Evolutionary conservation across 2,329 filamentous ascomycete genomes (phyloP).

Genomic region (Talaromyces amestolkiae): DNA sequence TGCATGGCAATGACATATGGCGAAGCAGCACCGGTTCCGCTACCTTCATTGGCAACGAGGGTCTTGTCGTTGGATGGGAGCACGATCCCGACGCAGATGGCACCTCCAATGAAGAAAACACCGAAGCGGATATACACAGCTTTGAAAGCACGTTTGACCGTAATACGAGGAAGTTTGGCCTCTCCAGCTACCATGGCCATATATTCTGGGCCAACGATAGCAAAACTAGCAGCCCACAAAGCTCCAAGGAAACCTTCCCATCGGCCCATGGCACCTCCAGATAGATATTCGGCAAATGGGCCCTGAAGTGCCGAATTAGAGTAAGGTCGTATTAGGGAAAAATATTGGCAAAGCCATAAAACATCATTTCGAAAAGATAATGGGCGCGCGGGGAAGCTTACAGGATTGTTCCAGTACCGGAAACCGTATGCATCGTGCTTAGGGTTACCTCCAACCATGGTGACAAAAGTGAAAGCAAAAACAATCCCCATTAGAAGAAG

Average conservation of each 20-base stretch:
- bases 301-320: conserved; percentile 40
- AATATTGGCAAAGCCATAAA: not conserved
- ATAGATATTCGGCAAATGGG: conserved; percentile 64
- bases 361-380: not conserved
- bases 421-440: conserved; percentile 59
- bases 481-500: conserved; percentile 55
- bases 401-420: conserved; percentile 61
- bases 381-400: conserved; percentile 51
- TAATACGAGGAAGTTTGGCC: conserved; percentile 63
- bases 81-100: conserved; percentile 67
- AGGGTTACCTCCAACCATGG: conserved; percentile 22
- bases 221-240: conserved; percentile 65
- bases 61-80: conserved; percentile 63
- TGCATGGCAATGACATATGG: conserved; percentile 70
- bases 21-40: conserved; percentile 60
- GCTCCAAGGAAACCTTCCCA: conserved; percentile 60
- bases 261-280: conserved; percentile 60
- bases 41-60: conserved; percentile 56
- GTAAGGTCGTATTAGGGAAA: not conserved
- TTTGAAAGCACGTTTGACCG: conserved; percentile 72
- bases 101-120: conserved; percentile 70
- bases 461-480: conserved; percentile 21
- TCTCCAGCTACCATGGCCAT: conserved; percentile 55
- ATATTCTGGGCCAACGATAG: conserved; percentile 64
- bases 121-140: conserved; percentile 75